Evolutionary conservation across 208 protist genomes (phyloP), one percentile per base, ranked within the genome.

Genomic region (Naegleria fowleri): DNA sequence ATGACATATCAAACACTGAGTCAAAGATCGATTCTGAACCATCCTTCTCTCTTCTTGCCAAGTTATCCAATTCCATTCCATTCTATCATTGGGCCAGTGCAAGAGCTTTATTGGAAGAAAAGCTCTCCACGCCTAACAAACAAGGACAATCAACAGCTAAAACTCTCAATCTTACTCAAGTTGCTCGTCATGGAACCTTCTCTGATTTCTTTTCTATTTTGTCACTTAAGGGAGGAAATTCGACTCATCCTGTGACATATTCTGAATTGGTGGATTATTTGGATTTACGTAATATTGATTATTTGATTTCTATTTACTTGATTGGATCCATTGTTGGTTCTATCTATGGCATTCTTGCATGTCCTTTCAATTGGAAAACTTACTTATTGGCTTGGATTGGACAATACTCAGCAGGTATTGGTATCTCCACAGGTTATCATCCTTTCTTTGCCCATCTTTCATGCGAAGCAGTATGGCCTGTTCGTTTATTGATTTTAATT

Each of bases 341-440:
- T 22, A 33, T 88, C 3, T 88, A 88, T 88, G 84, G 41, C 3
- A 58, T 88, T 39, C 19, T 88, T 5, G 16, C 43, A 11, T 58
- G 41, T 38, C 19, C 94, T 36, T 92, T 96, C 55, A 93, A 96
- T 91, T 93, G 92, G 92, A 96, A 96, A 48, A 97, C 95, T 48
- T 94, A 97, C 36, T 59, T 93, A 29, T 92, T 96, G 33, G 94
- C 83, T 15, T 67, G 94, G 43, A 43, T 96, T 76, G 95, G 95
- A 83, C 96, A 96, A 90, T 92, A 96, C 39, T 96, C 96, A 91
- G 95, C 95, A 86, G 96, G 96, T 84, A 94, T 97, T 91, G 96
- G 97, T 83, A 96, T 98, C 91, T 97, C 97, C 1, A 93, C 95
- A 36, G 97, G 97, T 43, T 97, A 96, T 92, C 97, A 98, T 92